These are phyloP conservation scores for Artemisia princeps DNA, from an alignment of 140 eudicot genomes.

Conservation along the genomic window DNA sequence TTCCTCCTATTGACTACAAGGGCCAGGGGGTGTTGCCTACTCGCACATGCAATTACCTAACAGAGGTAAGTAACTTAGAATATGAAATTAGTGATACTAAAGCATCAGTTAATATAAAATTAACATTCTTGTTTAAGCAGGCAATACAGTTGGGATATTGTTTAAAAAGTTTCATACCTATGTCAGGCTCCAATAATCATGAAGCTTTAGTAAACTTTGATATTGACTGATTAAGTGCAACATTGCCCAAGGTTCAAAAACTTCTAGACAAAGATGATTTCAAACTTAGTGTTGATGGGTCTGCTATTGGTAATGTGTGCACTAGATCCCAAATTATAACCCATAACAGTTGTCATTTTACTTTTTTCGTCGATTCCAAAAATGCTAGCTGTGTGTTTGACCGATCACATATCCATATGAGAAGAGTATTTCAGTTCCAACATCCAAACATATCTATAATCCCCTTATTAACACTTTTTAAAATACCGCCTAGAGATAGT, in stretches of 20 bases:
- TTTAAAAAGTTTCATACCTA: neutral
- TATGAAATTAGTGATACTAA: neutral
- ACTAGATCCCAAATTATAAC: too few species aligned
- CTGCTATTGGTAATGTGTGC: neutral
- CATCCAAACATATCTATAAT: too few species aligned
- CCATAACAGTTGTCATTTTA: too few species aligned
- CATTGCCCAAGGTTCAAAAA: neutral
- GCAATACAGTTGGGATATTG: neutral
- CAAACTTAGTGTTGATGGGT: constrained; percentile 2
- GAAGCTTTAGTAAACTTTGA: neutral
- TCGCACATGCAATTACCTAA: neutral
- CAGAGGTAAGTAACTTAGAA: too few species aligned
- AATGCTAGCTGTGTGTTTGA: too few species aligned
- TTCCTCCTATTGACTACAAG: neutral
- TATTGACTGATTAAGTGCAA: neutral
- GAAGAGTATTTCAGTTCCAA: too few species aligned
- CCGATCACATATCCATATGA: too few species aligned
- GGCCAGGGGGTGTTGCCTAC: neutral
- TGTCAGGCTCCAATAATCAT: neutral
- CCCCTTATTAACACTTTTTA: too few species aligned
- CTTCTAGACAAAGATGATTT: neutral
- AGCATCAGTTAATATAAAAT: neutral
- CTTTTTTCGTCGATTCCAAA: too few species aligned
- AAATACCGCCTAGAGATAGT: neutral
- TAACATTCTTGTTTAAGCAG: neutral